Evolutionary conservation across 768 basidiomycete genomes (phyloP).

Genomic region (Leccinum olivaceopallidum): DNA sequence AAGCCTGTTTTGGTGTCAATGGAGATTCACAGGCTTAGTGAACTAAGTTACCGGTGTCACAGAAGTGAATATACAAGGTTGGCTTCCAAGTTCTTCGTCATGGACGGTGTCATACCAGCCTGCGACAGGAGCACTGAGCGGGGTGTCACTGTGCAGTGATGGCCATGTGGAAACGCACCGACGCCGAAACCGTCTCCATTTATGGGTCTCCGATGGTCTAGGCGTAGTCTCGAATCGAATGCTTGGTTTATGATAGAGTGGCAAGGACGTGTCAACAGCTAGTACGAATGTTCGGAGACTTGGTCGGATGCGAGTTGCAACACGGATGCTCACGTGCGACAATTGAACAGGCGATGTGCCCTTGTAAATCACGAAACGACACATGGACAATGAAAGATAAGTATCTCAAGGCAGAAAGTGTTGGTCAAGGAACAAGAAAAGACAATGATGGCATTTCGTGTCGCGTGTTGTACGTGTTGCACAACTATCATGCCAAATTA

Average conservation of each 20-base stretch:
- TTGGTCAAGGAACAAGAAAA: not conserved
- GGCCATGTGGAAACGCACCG: constrained; percentile 47
- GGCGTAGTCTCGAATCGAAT: constrained; percentile 87
- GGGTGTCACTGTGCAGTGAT: not conserved
- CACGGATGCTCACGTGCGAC: constrained; percentile 60
- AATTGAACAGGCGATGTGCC: constrained; percentile 91
- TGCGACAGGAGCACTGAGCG: constrained; percentile 25
- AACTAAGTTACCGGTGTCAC: constrained; percentile 73
- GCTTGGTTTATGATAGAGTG: constrained; percentile 98
- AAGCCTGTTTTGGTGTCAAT: constrained; percentile 60
- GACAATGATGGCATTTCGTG: not conserved
- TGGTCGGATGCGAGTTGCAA: not conserved
- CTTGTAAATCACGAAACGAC: constrained; percentile 93
- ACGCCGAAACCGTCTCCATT: constrained; percentile 98
- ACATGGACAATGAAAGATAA: constrained; percentile 49
- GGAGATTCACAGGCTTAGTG: not conserved
- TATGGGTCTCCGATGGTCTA: constrained; percentile 82
- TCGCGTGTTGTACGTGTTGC: constrained; percentile 2
- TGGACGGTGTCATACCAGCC: constrained; percentile 94
- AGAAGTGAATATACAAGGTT: constrained; percentile 96
- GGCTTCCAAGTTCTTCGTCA: constrained; percentile 79
- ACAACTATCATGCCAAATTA: constrained; percentile 20
- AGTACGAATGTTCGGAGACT: constrained; percentile 8
- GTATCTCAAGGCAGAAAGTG: not conserved
- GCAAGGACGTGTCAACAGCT: constrained; percentile 90